Conservation (phyloP, 2,329 filamentous ascomycete genomes). For the Shiraia sp. region DNA sequence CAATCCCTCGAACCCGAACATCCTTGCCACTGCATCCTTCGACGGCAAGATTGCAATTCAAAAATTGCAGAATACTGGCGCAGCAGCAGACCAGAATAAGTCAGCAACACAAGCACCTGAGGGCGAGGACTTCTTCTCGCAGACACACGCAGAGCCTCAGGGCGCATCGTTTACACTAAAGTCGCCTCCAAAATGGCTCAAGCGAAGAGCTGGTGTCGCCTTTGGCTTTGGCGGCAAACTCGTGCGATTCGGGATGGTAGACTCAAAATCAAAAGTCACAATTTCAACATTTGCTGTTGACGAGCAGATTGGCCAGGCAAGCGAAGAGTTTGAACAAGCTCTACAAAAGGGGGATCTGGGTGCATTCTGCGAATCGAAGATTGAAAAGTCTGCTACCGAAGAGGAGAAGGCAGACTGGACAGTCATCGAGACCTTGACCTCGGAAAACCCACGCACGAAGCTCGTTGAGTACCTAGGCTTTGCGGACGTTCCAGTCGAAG, state of each 20-base stretch:
- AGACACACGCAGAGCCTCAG: slow-evolving; percentile 88
- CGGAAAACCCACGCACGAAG: slow-evolving; percentile 81
- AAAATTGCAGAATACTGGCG: slow-evolving; percentile 91
- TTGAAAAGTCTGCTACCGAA: slow-evolving; percentile 74
- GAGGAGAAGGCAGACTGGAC: slow-evolving; percentile 97
- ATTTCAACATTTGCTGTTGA: slow-evolving; percentile 91
- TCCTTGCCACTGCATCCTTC: slow-evolving; percentile 94
- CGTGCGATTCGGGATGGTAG: slow-evolving; percentile 72
- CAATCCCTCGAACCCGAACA: slow-evolving; percentile 88
- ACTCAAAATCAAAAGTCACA: slow-evolving; percentile 74
- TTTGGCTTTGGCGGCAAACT: slow-evolving; percentile 97
- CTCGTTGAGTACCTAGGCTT: slow-evolving; percentile 93
- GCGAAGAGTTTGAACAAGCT: slow-evolving; percentile 83
- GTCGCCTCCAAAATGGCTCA: slow-evolving; percentile 88
- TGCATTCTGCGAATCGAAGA: slow-evolving; percentile 78
- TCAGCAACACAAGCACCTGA: slow-evolving; percentile 68
- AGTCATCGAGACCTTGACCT: slow-evolving; percentile 85
- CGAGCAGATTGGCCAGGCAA: slow-evolving; percentile 78
- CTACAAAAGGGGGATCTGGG: slow-evolving; percentile 77
- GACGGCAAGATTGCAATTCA: slow-evolving; percentile 95
- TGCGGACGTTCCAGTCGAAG: slow-evolving; percentile 58
- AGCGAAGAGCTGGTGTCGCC: slow-evolving; percentile 80
- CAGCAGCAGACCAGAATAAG: slow-evolving; percentile 66
- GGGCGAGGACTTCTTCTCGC: slow-evolving; percentile 94
- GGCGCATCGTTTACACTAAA: slow-evolving; percentile 83